These are phyloP conservation scores for Penicillium coffeae DNA, from an alignment of 495 filamentous ascomycete species.

Conservation along the genomic window DNA sequence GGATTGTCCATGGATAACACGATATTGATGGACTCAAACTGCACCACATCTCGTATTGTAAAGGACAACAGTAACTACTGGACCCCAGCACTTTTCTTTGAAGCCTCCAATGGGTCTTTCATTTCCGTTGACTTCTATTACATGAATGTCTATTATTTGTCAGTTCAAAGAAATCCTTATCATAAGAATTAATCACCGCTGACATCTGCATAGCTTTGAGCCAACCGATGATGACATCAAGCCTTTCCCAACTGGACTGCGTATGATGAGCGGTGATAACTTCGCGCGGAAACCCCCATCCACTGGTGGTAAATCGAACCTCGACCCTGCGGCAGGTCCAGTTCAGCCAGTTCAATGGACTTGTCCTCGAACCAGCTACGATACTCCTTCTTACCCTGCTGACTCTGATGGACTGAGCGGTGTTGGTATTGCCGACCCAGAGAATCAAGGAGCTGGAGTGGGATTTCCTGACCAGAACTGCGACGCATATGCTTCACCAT, in stretches of 20 bases:
- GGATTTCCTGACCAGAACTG: constrained; percentile 57
- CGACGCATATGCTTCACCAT: constrained; percentile 30
- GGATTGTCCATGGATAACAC: constrained; percentile 58
- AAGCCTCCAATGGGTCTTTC: constrained; percentile 60
- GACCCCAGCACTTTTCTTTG: constrained; percentile 67
- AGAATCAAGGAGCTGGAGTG: constrained; percentile 13
- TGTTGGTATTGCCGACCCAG: constrained; percentile 14
- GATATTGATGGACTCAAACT: constrained; percentile 54
- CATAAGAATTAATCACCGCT: neutral
- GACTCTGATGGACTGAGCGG: constrained; percentile 12
- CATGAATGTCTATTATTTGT: constrained; percentile 71
- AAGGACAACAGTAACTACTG: constrained; percentile 76
- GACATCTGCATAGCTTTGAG: constrained; percentile 45
- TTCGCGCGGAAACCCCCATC: constrained; percentile 22
- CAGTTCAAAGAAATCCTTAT: constrained; percentile 12
- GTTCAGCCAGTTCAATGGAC: constrained; percentile 17
- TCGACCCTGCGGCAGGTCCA: constrained; percentile 5
- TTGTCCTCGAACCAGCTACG: constrained; percentile 12
- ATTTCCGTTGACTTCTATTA: constrained; percentile 65
- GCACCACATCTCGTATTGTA: constrained; percentile 62
- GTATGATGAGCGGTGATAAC: constrained; percentile 66
- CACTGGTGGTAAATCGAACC: constrained; percentile 3
- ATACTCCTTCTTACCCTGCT: constrained; percentile 7
- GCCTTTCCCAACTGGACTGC: constrained; percentile 67
- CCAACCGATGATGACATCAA: constrained; percentile 55